Evolutionary conservation across 2,329 filamentous ascomycete species (phyloP).

Genomic region (Alternaria burnsii): DNA sequence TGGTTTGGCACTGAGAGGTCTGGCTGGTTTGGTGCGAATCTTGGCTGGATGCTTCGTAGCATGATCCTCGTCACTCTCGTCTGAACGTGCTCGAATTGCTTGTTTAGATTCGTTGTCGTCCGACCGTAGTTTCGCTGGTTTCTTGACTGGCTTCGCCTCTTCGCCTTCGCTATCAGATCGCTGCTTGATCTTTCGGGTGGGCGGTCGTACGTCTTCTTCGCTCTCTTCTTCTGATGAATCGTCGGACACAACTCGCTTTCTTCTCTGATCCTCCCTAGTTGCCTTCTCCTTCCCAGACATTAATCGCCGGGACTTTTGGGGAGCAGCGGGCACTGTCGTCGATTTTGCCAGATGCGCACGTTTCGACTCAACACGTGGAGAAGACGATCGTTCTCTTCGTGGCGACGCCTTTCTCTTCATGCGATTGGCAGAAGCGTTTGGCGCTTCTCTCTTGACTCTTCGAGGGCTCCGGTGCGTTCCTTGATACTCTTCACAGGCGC

Average conservation of each 20-base stretch:
- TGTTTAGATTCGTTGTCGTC: slow-evolving; percentile 45
- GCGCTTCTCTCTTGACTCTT: slow-evolving; percentile 46
- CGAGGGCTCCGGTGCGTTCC: slow-evolving; percentile 45
- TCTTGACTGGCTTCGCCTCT: slow-evolving; percentile 46
- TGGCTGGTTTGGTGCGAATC: slow-evolving; percentile 38
- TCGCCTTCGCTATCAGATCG: slow-evolving; percentile 48
- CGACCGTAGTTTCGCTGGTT: slow-evolving; percentile 38
- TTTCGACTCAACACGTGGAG: slow-evolving; percentile 42
- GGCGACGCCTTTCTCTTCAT: slow-evolving; percentile 46
- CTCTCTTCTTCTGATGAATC: slow-evolving; percentile 48
- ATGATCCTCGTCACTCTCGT: slow-evolving; percentile 44
- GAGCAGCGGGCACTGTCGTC: slow-evolving; percentile 22
- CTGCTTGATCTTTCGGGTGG: slow-evolving; percentile 44
- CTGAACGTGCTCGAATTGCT: slow-evolving; percentile 32
- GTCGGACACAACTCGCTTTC: slow-evolving; percentile 45
- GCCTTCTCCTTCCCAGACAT: slow-evolving; percentile 50
- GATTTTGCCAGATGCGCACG: slow-evolving; percentile 37
- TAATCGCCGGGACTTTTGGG: slow-evolving; percentile 47
- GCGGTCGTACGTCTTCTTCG: slow-evolving; percentile 50
- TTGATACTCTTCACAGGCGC: slow-evolving; percentile 70
- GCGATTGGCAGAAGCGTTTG: slow-evolving; percentile 34
- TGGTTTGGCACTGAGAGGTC: slow-evolving; percentile 37
- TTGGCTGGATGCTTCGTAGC: slow-evolving; percentile 36
- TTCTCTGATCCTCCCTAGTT: slow-evolving; percentile 43
- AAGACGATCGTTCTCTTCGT: slow-evolving; percentile 46